These are phyloP conservation scores for Penicillium ucsense DNA, from an alignment of 495 filamentous ascomycete species.

Conservation along the genomic window DNA sequence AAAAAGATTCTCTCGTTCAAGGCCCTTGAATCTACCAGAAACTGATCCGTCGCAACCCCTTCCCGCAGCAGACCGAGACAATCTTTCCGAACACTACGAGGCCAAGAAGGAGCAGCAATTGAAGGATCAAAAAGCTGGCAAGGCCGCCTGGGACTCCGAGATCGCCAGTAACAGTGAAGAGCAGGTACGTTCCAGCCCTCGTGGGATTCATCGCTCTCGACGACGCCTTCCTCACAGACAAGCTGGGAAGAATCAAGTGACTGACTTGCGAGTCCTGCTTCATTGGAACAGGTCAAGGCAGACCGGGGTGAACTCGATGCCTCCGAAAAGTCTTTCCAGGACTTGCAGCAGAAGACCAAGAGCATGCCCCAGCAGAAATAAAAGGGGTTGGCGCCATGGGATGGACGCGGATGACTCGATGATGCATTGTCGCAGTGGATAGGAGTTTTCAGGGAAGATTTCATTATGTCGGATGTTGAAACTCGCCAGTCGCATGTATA, in stretches of 20 bases:
- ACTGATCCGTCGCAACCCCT: neutral
- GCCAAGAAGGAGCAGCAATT: slow-evolving; percentile 64
- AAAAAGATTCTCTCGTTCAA: neutral
- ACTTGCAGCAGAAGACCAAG: slow-evolving; percentile 45
- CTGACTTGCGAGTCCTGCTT: neutral
- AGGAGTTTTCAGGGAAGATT: neutral
- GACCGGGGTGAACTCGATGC: slow-evolving; percentile 46
- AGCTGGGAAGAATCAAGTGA: too few relatives aligned
- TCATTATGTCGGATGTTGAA: neutral
- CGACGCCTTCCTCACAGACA: too few relatives aligned
- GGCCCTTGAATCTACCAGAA: neutral
- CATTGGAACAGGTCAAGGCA: slow-evolving; percentile 46
- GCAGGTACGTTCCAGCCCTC: slow-evolving; percentile 38
- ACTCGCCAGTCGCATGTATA: neutral
- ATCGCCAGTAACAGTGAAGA: slow-evolving; percentile 75
- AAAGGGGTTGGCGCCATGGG: neutral
- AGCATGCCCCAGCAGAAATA: slow-evolving; percentile 18
- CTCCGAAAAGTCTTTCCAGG: slow-evolving; percentile 32
- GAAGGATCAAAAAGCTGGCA: slow-evolving; percentile 60
- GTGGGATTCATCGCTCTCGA: too few relatives aligned
- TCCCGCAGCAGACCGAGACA: slow-evolving; percentile 24
- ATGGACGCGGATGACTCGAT: neutral
- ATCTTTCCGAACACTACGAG: slow-evolving; percentile 44
- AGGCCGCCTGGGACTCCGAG: slow-evolving; percentile 71
- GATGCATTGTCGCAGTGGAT: neutral